phyloP scores from a whole-genome alignment of 2,329 filamentous ascomycete genomes.

The Tolypocladium guangdongense region DNA sequence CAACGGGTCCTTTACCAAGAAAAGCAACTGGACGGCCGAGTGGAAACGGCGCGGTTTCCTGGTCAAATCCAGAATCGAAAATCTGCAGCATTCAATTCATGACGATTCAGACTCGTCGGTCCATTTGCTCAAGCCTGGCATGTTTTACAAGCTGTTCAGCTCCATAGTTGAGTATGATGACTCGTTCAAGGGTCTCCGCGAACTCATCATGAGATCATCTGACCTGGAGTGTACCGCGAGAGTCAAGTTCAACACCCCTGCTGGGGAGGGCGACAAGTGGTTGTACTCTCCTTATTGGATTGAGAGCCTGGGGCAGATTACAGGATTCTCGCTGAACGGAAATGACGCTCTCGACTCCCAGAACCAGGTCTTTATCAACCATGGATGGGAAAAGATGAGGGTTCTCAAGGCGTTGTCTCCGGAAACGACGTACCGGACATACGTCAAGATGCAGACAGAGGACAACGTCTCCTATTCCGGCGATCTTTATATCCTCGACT shows the following conservation, averaged over 20 bases:
- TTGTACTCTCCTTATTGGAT: constrained; percentile 38
- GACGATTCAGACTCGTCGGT: constrained; percentile 6
- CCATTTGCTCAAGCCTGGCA: constrained; percentile 10
- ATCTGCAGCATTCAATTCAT: constrained; percentile 26
- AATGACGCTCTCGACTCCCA: constrained; percentile 42
- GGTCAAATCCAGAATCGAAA: constrained; percentile 51
- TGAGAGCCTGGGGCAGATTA: constrained; percentile 47
- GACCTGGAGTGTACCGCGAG: constrained; percentile 23
- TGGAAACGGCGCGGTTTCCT: constrained; percentile 33
- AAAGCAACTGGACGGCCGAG: constrained; percentile 5
- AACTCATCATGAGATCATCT: constrained; percentile 35
- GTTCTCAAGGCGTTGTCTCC: not conserved
- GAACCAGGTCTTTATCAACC: constrained; percentile 46
- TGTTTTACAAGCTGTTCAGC: constrained; percentile 53
- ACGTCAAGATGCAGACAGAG: constrained; percentile 45
- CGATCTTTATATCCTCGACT: constrained; percentile 44
- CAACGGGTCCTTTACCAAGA: constrained; percentile 1
- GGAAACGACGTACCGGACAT: constrained; percentile 32
- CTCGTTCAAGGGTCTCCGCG: constrained; percentile 46
- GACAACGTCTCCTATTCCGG: constrained; percentile 33
- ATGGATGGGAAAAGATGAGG: constrained; percentile 40
- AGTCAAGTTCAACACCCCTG: constrained; percentile 33
- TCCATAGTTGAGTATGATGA: constrained; percentile 44
- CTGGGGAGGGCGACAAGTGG: constrained; percentile 31
- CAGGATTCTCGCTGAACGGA: constrained; percentile 50